A percentile compares a stretch with the other conserved stretches of the same genome.
These are phyloP conservation scores for Candida odintsovae DNA, from an alignment of 805 yeast genomes.

Conservation along the genomic window DNA sequence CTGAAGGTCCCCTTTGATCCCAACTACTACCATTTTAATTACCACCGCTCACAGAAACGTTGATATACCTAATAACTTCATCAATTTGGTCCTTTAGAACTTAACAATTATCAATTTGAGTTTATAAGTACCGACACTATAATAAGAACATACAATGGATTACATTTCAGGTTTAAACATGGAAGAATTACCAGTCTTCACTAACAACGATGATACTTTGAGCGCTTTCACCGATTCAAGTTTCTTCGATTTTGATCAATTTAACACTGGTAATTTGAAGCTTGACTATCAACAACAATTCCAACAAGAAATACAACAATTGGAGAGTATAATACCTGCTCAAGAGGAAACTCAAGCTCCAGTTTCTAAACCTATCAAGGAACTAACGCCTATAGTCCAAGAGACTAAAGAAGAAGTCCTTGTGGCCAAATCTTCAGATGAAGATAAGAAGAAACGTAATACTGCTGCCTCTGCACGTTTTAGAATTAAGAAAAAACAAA, in stretches of 20 bases:
- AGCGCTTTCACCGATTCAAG: slow-evolving; percentile 16
- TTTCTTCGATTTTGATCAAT: slow-evolving; percentile 22
- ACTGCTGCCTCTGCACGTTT: slow-evolving; percentile 65
- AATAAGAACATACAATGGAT: too few relatives aligned
- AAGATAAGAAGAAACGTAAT: slow-evolving; percentile 51
- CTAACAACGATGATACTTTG: slow-evolving; percentile 4
- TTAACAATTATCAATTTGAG: too few relatives aligned
- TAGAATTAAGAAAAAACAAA: slow-evolving; percentile 54
- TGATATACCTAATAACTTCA: not conserved
- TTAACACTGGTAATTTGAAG: slow-evolving; percentile 8
- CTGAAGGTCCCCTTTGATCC: too few relatives aligned
- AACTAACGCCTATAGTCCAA: not conserved
- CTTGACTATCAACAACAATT: slow-evolving; percentile 4
- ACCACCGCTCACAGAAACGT: not conserved
- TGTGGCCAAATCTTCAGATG: slow-evolving; percentile 2
- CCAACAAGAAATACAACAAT: slow-evolving; percentile 1
- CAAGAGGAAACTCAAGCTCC: not conserved
- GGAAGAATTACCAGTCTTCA: slow-evolving; percentile 6
- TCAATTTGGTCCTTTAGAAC: not conserved
- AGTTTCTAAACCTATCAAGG: not conserved
- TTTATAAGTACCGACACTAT: too few relatives aligned
- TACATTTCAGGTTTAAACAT: slow-evolving; percentile 16
- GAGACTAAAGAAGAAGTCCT: not conserved
- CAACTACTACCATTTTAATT: too few relatives aligned
- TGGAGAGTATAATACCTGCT: not conserved